Base-by-base conservation (phyloP, 352 stramenopile species). In the Pythium brassicae region DNA sequence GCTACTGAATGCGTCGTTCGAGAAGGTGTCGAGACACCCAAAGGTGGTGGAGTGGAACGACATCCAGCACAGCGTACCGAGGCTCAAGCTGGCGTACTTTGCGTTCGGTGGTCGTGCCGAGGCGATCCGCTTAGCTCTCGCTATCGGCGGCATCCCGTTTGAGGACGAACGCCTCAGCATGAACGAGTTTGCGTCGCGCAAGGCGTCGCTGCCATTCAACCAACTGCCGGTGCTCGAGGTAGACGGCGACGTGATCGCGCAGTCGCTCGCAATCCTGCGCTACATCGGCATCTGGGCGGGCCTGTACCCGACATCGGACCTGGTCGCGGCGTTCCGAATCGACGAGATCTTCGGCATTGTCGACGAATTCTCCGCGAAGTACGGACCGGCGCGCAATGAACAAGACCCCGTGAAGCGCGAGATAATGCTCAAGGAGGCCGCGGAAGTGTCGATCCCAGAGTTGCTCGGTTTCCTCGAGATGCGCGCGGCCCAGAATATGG, bases 241-340 rank as follows among this genome's bases (percentile, higher is more conserved):
- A 6, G 62, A 74, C 45, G 64, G 62, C 11, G 55, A 66, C 3
- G 26, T 57, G 37, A 49, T 57, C 8, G 37, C 51, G 51, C 51
- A 57, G 54, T 54, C 54, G 6, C 54, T 67, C 29, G 68, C 74
- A 2, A 78, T 92, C 35, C 57, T 89, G 10, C 73, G 82, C 27
- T 89, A 85, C 39, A 77, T 68, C 10, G 82, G 84, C 9, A 85
- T n/a, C n/a, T n/a, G n/a, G n/a, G n/a, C n/a, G n/a, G n/a, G n/a
- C n/a, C n/a, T n/a, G n/a, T n/a, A n/a, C n/a, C n/a, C n/a, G n/a
- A n/a, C n/a, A n/a, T n/a, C n/a, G n/a, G n/a, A n/a, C n/a, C n/a
- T n/a, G n/a, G n/a, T n/a, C n/a, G n/a, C n/a, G n/a, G n/a, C n/a
- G n/a, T n/a, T n/a, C n/a, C n/a, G n/a, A n/a, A n/a, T n/a, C n/a